Conservation (phyloP, 2,329 filamentous ascomycete genomes). For the Xylogone sp. region DNA sequence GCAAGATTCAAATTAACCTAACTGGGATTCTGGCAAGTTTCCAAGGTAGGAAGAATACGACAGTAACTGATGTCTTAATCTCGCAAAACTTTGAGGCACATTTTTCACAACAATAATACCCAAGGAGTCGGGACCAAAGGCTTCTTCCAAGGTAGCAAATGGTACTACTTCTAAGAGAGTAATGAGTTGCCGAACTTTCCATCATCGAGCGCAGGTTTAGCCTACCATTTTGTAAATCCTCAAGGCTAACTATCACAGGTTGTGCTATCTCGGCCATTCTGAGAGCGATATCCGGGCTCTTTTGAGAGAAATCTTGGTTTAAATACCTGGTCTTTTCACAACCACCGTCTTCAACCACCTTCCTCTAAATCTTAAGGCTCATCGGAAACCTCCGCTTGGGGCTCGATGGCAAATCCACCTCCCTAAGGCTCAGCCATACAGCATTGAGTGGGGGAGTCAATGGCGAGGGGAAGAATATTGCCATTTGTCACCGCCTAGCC, state of each 20-base stretch:
- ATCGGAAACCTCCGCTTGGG: neutral
- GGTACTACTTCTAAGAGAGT: conserved; percentile 56
- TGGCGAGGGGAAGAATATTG: neutral
- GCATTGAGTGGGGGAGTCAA: neutral
- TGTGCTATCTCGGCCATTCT: conserved; percentile 20
- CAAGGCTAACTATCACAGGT: conserved; percentile 50
- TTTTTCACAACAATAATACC: conserved; percentile 93
- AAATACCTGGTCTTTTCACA: too few relatives aligned
- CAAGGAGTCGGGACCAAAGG: conserved; percentile 86
- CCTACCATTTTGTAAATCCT: conserved; percentile 55
- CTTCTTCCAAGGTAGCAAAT: conserved; percentile 66
- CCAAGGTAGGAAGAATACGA: conserved; percentile 89
- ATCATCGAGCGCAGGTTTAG: neutral
- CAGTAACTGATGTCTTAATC: conserved; percentile 70
- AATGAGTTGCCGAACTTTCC: conserved; percentile 10
- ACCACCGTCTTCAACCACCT: neutral
- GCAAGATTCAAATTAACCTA: conserved; percentile 48
- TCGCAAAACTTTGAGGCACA: conserved; percentile 66
- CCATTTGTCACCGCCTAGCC: conserved; percentile 15
- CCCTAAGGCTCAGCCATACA: neutral
- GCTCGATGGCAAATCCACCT: neutral
- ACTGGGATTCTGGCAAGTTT: conserved; percentile 66
- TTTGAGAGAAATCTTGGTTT: neutral
- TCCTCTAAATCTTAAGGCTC: neutral
- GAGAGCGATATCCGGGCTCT: neutral